Evolutionary conservation across 2,329 filamentous ascomycete species (phyloP).

Genomic region (Chrysosporium keratinophilum): DNA sequence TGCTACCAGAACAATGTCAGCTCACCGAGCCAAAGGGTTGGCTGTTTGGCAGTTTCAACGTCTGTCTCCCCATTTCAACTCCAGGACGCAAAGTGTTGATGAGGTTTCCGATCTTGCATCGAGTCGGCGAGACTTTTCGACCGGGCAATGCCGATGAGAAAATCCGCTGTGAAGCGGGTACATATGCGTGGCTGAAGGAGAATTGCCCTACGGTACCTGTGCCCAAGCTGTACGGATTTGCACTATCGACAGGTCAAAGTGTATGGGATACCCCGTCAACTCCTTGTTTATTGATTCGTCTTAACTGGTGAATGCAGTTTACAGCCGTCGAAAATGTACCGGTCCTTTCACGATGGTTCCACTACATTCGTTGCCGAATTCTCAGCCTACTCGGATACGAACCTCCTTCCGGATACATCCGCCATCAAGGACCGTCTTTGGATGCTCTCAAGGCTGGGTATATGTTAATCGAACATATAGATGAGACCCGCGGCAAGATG

Average conservation of each 20-base stretch:
- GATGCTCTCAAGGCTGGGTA: slow-evolving; percentile 22
- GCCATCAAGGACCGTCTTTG: slow-evolving; percentile 4
- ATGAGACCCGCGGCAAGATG: not conserved
- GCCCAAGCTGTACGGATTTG: slow-evolving; percentile 17
- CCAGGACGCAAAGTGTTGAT: slow-evolving; percentile 6
- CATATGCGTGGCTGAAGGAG: slow-evolving; percentile 13
- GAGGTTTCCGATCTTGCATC: slow-evolving; percentile 12
- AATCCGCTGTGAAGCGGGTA: slow-evolving; percentile 13
- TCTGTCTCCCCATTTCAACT: slow-evolving; percentile 22
- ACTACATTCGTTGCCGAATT: slow-evolving; percentile 10
- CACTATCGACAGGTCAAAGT: slow-evolving; percentile 15
- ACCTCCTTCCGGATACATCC: slow-evolving; percentile 8
- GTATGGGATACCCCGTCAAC: slow-evolving; percentile 8
- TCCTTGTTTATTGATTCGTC: not conserved
- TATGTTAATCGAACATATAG: slow-evolving; percentile 16
- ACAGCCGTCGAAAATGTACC: slow-evolving; percentile 12
- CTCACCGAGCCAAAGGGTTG: slow-evolving; percentile 2
- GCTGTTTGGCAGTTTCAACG: slow-evolving; percentile 30
- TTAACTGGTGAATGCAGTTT: slow-evolving; percentile 3
- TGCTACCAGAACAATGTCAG: slow-evolving; percentile 13
- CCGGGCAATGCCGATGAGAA: slow-evolving; percentile 15
- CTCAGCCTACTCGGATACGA: slow-evolving; percentile 6
- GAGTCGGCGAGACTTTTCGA: slow-evolving; percentile 12
- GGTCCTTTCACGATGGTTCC: slow-evolving; percentile 5
- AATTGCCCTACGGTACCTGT: slow-evolving; percentile 16